A percentile compares a stretch with the other conserved stretches of the same genome.
Conservation (phyloP, 2,329 filamentous ascomycete genomes). For the Juglanconis sp. region DNA sequence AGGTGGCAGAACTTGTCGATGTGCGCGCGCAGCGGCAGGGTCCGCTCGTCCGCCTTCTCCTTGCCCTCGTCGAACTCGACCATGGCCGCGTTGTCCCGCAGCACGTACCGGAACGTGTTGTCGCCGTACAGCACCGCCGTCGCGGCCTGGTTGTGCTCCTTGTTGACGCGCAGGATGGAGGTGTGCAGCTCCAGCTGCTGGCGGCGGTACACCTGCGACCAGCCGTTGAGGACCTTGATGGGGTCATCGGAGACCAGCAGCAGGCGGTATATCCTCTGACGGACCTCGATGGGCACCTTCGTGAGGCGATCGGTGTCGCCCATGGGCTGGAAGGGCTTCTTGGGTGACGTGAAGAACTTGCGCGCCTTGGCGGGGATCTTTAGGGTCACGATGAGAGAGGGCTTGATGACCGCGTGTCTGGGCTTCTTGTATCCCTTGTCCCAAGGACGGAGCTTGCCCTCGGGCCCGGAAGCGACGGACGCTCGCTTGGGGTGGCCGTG, state of each 20-base stretch:
- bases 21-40: constrained; percentile 35
- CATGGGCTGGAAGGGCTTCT: background rate
- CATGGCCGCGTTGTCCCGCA: constrained; percentile 34
- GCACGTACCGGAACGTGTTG: constrained; percentile 45
- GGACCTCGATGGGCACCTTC: constrained; percentile 28
- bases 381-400: background rate
- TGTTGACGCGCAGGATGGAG: constrained; percentile 36
- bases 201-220: constrained; percentile 29
- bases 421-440: background rate
- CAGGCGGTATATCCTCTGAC: constrained; percentile 30
- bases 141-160: constrained; percentile 34
- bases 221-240: constrained; percentile 31
- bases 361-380: background rate
- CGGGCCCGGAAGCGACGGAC: too few species aligned
- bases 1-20: constrained; percentile 39
- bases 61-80: background rate
- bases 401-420: background rate
- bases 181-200: constrained; percentile 29
- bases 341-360: background rate
- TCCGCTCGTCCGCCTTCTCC: constrained; percentile 13
- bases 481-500: too few species aligned
- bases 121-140: constrained; percentile 42
- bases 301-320: background rate
- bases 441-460: background rate
- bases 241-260: constrained; percentile 28